Conservation (phyloP, 2,329 filamentous ascomycete genomes). For the Fusarium irregulare region DNA sequence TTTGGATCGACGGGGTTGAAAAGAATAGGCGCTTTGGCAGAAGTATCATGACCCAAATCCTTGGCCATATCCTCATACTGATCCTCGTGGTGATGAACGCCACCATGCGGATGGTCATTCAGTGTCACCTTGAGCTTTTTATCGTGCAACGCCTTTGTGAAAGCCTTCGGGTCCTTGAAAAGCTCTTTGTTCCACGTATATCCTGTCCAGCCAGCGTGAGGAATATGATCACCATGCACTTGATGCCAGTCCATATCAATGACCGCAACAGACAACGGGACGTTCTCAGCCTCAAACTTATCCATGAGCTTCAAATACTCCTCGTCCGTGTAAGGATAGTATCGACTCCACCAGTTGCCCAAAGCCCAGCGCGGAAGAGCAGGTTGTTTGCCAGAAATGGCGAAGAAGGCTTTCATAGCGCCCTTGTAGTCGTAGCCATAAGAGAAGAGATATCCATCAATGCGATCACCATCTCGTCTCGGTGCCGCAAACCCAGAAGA, state of each 20-base stretch:
- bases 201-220: constrained; percentile 59
- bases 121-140: constrained; percentile 65
- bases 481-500: constrained; percentile 63
- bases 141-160: constrained; percentile 63
- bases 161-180: constrained; percentile 63
- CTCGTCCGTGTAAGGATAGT: constrained; percentile 66
- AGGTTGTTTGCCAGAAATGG: constrained; percentile 67
- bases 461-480: constrained; percentile 58
- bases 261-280: constrained; percentile 70
- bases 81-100: constrained; percentile 67
- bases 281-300: constrained; percentile 60
- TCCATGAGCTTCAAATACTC: constrained; percentile 70
- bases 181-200: constrained; percentile 70
- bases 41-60: constrained; percentile 63
- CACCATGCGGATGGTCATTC: constrained; percentile 72
- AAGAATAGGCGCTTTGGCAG: constrained; percentile 60
- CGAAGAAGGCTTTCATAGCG: constrained; percentile 65
- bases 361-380: constrained; percentile 67
- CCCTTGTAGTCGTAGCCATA: constrained; percentile 68
- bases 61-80: constrained; percentile 65
- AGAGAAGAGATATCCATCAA: constrained; percentile 70
- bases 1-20: constrained; percentile 66
- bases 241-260: constrained; percentile 76
- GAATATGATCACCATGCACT: constrained; percentile 60
- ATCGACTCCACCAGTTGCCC: constrained; percentile 75